A percentile compares a stretch with the other conserved stretches of the same genome.
phyloP scores from a whole-genome alignment of 2,329 filamentous ascomycete species.

The Colletotrichum limetticola region DNA sequence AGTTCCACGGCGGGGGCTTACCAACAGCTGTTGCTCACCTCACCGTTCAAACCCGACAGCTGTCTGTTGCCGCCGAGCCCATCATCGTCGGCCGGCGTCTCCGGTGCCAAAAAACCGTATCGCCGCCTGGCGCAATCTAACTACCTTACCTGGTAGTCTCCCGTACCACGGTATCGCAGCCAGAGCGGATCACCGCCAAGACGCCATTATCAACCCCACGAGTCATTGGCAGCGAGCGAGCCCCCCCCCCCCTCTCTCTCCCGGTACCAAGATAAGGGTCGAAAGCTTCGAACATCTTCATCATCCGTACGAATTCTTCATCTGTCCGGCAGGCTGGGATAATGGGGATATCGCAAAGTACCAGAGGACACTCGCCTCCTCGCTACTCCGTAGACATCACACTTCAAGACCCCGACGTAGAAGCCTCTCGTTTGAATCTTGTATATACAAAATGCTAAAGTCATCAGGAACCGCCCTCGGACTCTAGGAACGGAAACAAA shows the following conservation, averaged over 20 bases:
- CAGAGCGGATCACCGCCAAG: conserved; percentile 20
- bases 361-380: too few species aligned
- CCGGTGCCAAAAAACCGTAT: not conserved
- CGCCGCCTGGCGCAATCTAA: not conserved
- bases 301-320: too few species aligned
- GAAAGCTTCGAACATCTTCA: not conserved
- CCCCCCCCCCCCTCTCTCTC: too few species aligned
- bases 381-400: too few species aligned
- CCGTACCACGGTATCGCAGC: not conserved
- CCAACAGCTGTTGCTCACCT: not conserved
- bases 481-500: too few species aligned
- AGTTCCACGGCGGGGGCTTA: not conserved
- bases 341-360: too few species aligned
- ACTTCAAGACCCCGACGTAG: too few species aligned
- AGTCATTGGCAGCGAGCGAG: conserved; percentile 2
- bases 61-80: not conserved
- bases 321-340: too few species aligned
- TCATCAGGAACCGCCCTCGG: too few species aligned
- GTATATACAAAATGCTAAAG: too few species aligned
- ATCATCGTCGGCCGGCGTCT: not conserved
- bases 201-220: conserved; percentile 11
- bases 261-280: not conserved
- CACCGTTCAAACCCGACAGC: not conserved
- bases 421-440: too few species aligned
- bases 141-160: not conserved